Evolutionary conservation across 768 basidiomycete species (phyloP), one percentile per base, ranked within the genome.

Genomic region (Podaxis sp.): DNA sequence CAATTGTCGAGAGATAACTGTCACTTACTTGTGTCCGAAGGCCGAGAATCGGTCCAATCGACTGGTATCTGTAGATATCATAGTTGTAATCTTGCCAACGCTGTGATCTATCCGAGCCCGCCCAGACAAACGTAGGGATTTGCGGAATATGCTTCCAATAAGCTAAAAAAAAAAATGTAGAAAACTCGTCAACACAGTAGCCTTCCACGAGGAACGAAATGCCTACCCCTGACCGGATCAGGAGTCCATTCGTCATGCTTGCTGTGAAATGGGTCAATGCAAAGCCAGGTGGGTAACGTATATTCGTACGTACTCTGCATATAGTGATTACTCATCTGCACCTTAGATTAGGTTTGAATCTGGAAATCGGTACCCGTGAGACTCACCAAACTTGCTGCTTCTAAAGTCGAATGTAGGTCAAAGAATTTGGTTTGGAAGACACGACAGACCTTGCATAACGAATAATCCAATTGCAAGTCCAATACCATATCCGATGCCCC

Each of bases 41-140:
- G 69, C 76, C n/a, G 75, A 71, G 66, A 83, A 78, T 15, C 74
- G 65, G 63, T 88, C 87, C 24, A 89, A 69, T 51, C 84, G 80
- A 4, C 80, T 79, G 0, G 85, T 74, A 67, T 91, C 89, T 12
- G 84, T 80, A 1, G 86, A 85, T 6, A 90, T 86, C 77, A 90
- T 82, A 0, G 88, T 91, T 9, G 84, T 88, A 54, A 90, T 85
- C 68, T 87, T 78, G 0, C 89, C 89, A 46, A 84, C 83, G 19
- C 79, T 83, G 67, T 89, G 86, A 47, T 84, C 77, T 27, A 81
- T 63, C 19, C 87, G 78, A 8, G 87, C 78, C 54, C 82, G 78
- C 0, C 85, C 84, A 15, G 88, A 90, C 0, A 91, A 74, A 12
- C 88, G 82, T 41, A 91, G 74, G 0, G 87, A 85, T 70, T 91